Percentiles rank a stretch among this genome's conserved stretches.
Evolutionary conservation across 805 yeast genomes (phyloP).

Genomic region (Jamesozyma gamospora): DNA sequence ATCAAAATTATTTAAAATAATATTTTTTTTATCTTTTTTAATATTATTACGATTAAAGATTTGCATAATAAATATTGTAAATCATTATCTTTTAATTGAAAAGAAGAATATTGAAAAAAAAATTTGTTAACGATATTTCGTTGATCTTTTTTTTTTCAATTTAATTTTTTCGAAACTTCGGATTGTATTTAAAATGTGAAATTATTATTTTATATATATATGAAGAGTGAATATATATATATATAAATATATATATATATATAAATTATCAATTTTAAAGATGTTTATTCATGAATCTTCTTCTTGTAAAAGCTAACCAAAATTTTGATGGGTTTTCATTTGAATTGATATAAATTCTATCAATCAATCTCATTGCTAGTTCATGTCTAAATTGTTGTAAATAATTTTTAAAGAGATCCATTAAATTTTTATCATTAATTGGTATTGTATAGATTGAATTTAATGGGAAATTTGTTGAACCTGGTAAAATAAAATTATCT

Average conservation of each 20-base stretch:
- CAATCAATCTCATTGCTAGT: slow-evolving; percentile 68
- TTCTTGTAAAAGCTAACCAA: slow-evolving; percentile 94
- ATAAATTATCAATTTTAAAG: too few species aligned
- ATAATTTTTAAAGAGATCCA: slow-evolving; percentile 70
- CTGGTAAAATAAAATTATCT: slow-evolving; percentile 86
- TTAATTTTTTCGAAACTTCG: too few species aligned
- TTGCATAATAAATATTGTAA: too few species aligned
- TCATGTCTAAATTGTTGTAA: slow-evolving; percentile 93
- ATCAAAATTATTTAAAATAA: slow-evolving; percentile 17
- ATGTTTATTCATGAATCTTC: slow-evolving; percentile 86
- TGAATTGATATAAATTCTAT: slow-evolving; percentile 57
- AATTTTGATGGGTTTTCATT: slow-evolving; percentile 64
- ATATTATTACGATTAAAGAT: too few species aligned
- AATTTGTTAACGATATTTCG: too few species aligned
- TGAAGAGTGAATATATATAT: neutral
- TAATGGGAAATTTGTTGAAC: slow-evolving; percentile 89
- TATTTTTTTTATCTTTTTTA: too few species aligned
- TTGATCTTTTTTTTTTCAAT: too few species aligned
- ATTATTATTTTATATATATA: too few species aligned
- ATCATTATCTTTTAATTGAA: too few species aligned
- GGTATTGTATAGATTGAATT: slow-evolving; percentile 61
- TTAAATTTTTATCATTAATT: slow-evolving; percentile 64
- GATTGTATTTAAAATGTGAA: too few species aligned
- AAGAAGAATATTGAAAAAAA: too few species aligned
- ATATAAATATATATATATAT: neutral